Evolutionary conservation across 2,329 filamentous ascomycete species (phyloP), one percentile per base, ranked within the genome.

Genomic region (Claviceps pusilla): DNA sequence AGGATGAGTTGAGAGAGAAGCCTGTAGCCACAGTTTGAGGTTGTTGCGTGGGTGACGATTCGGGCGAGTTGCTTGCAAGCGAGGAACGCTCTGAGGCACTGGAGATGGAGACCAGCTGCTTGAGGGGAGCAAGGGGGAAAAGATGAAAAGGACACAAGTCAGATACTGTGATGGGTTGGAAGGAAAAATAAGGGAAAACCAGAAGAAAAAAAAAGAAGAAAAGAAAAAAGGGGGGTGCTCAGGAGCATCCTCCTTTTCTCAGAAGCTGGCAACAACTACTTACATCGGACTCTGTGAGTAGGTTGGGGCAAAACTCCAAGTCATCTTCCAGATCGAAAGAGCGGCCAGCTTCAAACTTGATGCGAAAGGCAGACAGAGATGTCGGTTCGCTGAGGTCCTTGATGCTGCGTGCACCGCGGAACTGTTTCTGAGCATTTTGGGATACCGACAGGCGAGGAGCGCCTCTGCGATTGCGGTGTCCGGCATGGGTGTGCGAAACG

Each of bases 281-380:
- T 83, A 95, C 89, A 82, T 95, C 89, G 71, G 80, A 89, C 73
- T 96, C 90, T 41, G 89, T 95, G 74, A 97, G 76, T 62, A 97
- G 79, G 68, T 85, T 83, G 59, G 91, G 91, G 72, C 90, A 96
- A 71, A 97, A 97, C 70, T 95, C 86, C 73, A 95, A 79, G 68
- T 97, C 91, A 68, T 97, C 91, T 65, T 96, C 91, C 58, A 97
- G 78, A 63, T 97, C 91, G 65, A 97, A 97, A 10, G 90, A 95
- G 56, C 89, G 83, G 56, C 87, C 89, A 59, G 89, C 87, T 73
- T 97, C 90, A 62, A 95, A 95, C 66, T 89, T 84, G 61, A 82
- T 82, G 62, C 91, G 86, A 74, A 95, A 96, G 58, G 83, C 82
- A 57, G 79, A 78, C 57, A 94, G 76, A 51, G 83, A 80, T 24